phyloP scores from a whole-genome alignment of 257 asterid genomes.

The Jacaranda mimosifolia region DNA sequence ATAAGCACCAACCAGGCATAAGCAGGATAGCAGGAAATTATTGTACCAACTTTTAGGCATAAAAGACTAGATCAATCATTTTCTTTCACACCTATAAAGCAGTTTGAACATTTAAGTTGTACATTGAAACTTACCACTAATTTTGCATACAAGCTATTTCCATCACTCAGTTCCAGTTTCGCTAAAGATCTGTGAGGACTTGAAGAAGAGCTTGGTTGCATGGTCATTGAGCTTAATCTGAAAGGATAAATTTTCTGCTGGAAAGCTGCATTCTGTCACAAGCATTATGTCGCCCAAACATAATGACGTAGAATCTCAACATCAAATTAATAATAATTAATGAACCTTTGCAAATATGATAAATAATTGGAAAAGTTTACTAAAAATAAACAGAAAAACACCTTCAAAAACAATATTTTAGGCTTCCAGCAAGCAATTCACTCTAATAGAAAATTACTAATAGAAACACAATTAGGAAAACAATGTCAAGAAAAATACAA shows the following conservation, averaged over 20 bases:
- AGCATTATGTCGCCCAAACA: constrained; percentile 22
- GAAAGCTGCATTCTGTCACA: constrained; percentile 61
- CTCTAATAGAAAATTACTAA: background rate
- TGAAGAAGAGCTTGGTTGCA: constrained; percentile 55
- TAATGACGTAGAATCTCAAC: constrained; percentile 12
- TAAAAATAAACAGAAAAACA: background rate
- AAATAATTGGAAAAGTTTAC: constrained; percentile 2
- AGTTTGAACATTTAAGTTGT: background rate
- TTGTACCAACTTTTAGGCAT: background rate
- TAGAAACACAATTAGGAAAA: background rate
- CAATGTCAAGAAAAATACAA: constrained; percentile 5
- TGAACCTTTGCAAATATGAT: background rate
- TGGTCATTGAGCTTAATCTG: constrained; percentile 74
- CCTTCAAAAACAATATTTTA: background rate
- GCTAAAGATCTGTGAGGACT: constrained; percentile 61
- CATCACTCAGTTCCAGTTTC: constrained; percentile 78
- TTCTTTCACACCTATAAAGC: constrained; percentile 14
- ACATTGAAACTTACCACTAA: constrained; percentile 71
- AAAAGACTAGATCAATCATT: constrained; percentile 10
- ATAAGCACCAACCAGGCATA: constrained; percentile 24
- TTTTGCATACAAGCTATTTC: constrained; percentile 75
- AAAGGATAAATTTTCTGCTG: constrained; percentile 71
- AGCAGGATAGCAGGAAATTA: background rate
- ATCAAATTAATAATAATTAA: background rate
- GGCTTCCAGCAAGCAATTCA: constrained; percentile 1